Evolutionary conservation across 2,329 filamentous ascomycete genomes (phyloP).

Genomic region (Camptophora hylomeconis): DNA sequence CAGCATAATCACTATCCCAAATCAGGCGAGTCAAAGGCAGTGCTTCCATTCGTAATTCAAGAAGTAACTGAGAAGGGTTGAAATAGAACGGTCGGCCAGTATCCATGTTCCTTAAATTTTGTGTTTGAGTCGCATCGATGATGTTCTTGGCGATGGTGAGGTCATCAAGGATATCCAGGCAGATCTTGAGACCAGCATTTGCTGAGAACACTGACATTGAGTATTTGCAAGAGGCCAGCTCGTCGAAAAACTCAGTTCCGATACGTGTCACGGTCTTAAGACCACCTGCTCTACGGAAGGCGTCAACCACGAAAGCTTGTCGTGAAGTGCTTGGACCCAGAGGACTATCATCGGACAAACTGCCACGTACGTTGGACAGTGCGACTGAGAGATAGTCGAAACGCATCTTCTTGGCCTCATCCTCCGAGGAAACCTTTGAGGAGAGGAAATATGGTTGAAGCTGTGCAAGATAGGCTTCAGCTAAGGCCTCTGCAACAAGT

Average conservation of each 20-base stretch:
- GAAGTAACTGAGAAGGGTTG: conserved; percentile 60
- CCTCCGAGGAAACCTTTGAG: conserved; percentile 24
- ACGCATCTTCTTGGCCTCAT: conserved; percentile 41
- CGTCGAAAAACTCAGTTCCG: conserved; percentile 53
- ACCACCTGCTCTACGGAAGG: conserved; percentile 73
- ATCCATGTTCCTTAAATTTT: conserved; percentile 40
- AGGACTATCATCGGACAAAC: conserved; percentile 22
- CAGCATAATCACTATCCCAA: conserved; percentile 68
- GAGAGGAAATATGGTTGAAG: conserved; percentile 39
- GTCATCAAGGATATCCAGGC: conserved; percentile 51
- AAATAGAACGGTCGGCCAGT: conserved; percentile 48
- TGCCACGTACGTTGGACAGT: conserved; percentile 47
- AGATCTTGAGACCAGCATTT: conserved; percentile 60
- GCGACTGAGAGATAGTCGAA: conserved; percentile 75
- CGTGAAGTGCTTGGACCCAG: conserved; percentile 7
- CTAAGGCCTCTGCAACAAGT: conserved; percentile 55
- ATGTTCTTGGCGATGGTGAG: conserved; percentile 68
- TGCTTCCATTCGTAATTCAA: conserved; percentile 72
- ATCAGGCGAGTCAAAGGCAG: conserved; percentile 63
- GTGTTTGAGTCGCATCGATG: conserved; percentile 57
- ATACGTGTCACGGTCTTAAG: conserved; percentile 61
- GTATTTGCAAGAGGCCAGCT: conserved; percentile 37
- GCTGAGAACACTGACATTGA: conserved; percentile 35
- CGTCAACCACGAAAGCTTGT: conserved; percentile 63
- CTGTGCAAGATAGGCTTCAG: conserved; percentile 55